Conservation (phyloP, 2,329 filamentous ascomycete genomes). For the Corinectria fuckeliana region DNA sequence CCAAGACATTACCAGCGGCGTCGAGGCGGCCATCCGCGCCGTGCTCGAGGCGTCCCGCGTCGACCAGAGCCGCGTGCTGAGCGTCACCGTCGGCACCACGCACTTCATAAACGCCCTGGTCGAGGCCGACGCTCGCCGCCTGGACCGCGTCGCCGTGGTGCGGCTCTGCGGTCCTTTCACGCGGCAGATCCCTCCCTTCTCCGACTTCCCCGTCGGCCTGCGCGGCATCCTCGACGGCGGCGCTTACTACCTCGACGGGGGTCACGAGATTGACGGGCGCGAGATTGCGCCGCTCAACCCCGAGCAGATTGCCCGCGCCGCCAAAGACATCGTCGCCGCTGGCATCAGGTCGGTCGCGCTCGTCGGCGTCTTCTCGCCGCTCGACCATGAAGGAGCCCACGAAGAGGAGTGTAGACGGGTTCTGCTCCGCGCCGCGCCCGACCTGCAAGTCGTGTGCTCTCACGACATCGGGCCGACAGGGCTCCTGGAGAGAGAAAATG, state of each 20-base stretch:
- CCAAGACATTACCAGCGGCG: slow-evolving; percentile 56
- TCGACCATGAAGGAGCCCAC: slow-evolving; percentile 50
- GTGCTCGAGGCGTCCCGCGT: slow-evolving; percentile 49
- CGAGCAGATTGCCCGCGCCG: slow-evolving; percentile 45
- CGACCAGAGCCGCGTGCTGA: slow-evolving; percentile 48
- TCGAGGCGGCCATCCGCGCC: slow-evolving; percentile 52
- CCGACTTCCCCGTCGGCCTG: slow-evolving; percentile 52
- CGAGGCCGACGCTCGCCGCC: slow-evolving; percentile 50
- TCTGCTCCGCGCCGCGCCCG: slow-evolving; percentile 45
- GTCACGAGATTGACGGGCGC: slow-evolving; percentile 56
- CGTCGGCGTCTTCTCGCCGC: slow-evolving; percentile 54
- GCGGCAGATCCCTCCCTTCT: slow-evolving; percentile 52
- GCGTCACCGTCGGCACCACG: slow-evolving; percentile 58
- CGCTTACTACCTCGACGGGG: slow-evolving; percentile 51
- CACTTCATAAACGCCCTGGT: slow-evolving; percentile 59
- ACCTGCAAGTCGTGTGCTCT: slow-evolving; percentile 49
- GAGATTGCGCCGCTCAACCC: slow-evolving; percentile 48
- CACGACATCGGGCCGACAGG: slow-evolving; percentile 53
- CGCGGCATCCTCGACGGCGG: slow-evolving; percentile 50
- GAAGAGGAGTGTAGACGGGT: slow-evolving; percentile 49
- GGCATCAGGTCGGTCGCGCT: slow-evolving; percentile 49
- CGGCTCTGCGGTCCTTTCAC: slow-evolving; percentile 55
- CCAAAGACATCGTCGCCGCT: slow-evolving; percentile 42
- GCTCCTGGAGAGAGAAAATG: slow-evolving; percentile 57
- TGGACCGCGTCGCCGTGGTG: slow-evolving; percentile 54